Evolutionary conservation across 2,329 filamentous ascomycete genomes (phyloP).

Genomic region (Phialemoniopsis sp.): DNA sequence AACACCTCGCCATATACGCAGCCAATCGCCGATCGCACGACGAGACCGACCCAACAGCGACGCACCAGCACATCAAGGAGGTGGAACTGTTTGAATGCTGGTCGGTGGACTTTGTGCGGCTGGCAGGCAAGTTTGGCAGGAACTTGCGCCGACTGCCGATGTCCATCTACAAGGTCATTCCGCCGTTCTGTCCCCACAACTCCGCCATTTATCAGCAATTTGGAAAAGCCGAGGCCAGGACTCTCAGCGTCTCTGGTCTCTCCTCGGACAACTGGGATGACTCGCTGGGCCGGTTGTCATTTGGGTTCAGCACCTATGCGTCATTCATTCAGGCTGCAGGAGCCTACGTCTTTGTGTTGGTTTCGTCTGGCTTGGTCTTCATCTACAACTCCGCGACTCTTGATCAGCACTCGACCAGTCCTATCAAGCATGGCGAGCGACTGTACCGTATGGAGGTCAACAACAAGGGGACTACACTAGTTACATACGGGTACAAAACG

Average conservation of each 20-base stretch:
- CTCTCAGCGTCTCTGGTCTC: conserved; percentile 9
- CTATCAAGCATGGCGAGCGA: conserved; percentile 11
- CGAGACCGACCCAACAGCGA: conserved; percentile 6
- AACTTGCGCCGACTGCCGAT: conserved; percentile 18
- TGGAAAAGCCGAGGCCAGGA: conserved; percentile 10
- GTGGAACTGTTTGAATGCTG: conserved; percentile 21
- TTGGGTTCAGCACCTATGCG: too few relatives aligned
- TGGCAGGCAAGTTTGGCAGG: conserved; percentile 28
- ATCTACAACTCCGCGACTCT: too few relatives aligned
- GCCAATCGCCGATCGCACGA: conserved; percentile 1
- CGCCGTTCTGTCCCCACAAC: conserved; percentile 29
- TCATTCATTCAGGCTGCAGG: too few relatives aligned
- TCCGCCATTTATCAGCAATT: conserved; percentile 28
- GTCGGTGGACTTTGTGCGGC: conserved; percentile 26
- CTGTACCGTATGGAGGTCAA: conserved; percentile 12
- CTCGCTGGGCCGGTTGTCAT: conserved; percentile 13
- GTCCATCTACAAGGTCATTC: conserved; percentile 29
- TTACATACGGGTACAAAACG: conserved; percentile 13
- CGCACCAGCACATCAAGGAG: conserved; percentile 7
- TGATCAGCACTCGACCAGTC: not conserved
- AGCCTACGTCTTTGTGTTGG: too few relatives aligned
- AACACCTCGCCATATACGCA: conserved; percentile 14
- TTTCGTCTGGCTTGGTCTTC: too few relatives aligned
- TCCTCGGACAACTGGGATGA: conserved; percentile 17
- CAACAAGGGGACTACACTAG: conserved; percentile 10